Conservation (phyloP, 345 rosid species). For the Stellera chamaejasme region DNA sequence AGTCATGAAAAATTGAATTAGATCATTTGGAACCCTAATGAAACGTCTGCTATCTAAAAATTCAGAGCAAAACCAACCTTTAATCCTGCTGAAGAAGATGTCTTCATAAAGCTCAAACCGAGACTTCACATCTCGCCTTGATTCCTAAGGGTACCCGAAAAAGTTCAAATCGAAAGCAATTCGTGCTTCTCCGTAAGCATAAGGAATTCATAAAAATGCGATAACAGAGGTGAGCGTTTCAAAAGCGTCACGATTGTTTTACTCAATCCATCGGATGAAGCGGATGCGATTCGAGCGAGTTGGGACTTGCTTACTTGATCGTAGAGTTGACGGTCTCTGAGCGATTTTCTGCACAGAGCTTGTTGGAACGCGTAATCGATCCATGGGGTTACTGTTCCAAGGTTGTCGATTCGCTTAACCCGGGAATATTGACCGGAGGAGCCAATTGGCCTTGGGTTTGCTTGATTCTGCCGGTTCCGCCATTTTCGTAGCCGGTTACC, state of each 20-base stretch:
- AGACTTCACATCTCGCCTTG: slow-evolving; percentile 43
- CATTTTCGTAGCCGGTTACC: no score
- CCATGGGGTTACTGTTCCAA: slow-evolving; percentile 54
- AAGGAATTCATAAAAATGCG: not conserved
- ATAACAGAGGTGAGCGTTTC: not conserved
- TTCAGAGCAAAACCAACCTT: slow-evolving; percentile 36
- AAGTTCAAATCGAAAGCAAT: not conserved
- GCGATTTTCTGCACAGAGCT: slow-evolving; percentile 43
- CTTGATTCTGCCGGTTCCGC: slow-evolving; percentile 43
- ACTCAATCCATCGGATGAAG: slow-evolving; percentile 51
- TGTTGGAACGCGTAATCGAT: slow-evolving; percentile 59
- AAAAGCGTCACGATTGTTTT: slow-evolving; percentile 46
- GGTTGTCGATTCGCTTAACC: slow-evolving; percentile 29
- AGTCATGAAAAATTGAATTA: not conserved
- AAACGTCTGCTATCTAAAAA: not conserved
- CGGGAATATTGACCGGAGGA: slow-evolving; percentile 12
- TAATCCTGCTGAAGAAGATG: slow-evolving; percentile 45
- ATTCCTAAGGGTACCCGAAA: slow-evolving; percentile 34
- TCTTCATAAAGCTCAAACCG: slow-evolving; percentile 49
- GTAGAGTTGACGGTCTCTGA: slow-evolving; percentile 38
- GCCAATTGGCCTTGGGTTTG: slow-evolving; percentile 6
- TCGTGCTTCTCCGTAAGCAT: not conserved
- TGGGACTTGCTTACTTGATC: slow-evolving; percentile 43
- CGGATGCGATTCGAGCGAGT: slow-evolving; percentile 45
- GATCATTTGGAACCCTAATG: not conserved